These are phyloP conservation scores for Discostella stelligera DNA, from an alignment of 352 stramenopile species.

Conservation along the genomic window DNA sequence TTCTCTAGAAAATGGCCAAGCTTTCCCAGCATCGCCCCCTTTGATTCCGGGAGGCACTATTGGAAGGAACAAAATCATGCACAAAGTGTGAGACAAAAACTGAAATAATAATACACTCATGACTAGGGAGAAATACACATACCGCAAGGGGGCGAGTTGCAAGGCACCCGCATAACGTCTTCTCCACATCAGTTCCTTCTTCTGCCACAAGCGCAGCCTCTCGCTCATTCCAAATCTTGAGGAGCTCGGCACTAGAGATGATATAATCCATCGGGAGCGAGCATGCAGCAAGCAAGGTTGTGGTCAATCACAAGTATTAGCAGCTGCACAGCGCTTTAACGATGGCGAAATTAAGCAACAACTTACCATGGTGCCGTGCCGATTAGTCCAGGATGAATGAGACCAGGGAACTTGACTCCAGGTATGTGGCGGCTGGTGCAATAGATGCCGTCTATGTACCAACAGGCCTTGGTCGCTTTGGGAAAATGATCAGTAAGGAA, in stretches of 20 bases:
- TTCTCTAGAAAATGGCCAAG: constrained; percentile 66
- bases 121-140: background rate
- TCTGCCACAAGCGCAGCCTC: constrained; percentile 54
- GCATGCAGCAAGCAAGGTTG: constrained; percentile 8
- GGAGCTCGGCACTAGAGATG: constrained; percentile 39
- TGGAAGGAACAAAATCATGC: constrained; percentile 2
- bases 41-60: constrained; percentile 59
- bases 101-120: constrained; percentile 9
- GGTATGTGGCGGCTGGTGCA: constrained; percentile 61
- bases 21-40: constrained; percentile 63
- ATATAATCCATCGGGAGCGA: background rate
- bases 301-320: background rate
- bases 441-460: constrained; percentile 75
- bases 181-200: constrained; percentile 62
- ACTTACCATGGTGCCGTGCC: constrained; percentile 35
- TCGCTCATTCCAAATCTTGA: constrained; percentile 75
- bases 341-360: constrained; percentile 1
- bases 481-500: constrained; percentile 73
- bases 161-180: constrained; percentile 62
- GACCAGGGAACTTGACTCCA: constrained; percentile 58
- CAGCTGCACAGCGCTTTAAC: background rate
- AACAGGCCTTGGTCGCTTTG: constrained; percentile 60
- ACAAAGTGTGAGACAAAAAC: background rate
- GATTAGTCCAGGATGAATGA: constrained; percentile 57
- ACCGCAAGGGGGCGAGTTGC: constrained; percentile 57